Base-by-base conservation (phyloP, 768 basidiomycete genomes). In the Suillus paluster region DNA sequence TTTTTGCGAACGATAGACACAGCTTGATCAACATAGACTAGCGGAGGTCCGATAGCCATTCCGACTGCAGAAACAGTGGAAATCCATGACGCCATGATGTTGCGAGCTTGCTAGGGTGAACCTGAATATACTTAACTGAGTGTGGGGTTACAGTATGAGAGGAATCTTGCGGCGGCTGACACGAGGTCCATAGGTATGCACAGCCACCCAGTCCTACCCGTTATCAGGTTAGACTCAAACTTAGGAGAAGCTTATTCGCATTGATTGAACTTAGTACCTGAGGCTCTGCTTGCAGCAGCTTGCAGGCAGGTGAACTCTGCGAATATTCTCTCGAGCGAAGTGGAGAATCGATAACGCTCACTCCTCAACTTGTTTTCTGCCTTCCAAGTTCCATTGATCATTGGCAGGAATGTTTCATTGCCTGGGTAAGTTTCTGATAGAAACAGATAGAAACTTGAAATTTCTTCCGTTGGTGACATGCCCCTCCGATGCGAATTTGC, bases 1-100 rank as follows among this genome's bases (percentile, higher is more conserved):
- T 86, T 87, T 79, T 91, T 92, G 55, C 81, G 84, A 63, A 94
- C 76, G 59, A 95, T 95, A n/a, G 91, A 94, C 58, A 81, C 73
- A 0, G 91, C 87, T 73, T 93, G 91, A 77, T 94, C 93, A 45
- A 85, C 89, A 66, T 95, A 95, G 14, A 94, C 92, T 60, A 95
- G 79, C 17, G 93, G 91, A 25, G 92, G 91, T 8, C 89, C 92
- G 21, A 94, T 78, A 27, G 92, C 93, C 92, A 94, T 94, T 41
- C 90, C 91, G 48, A 90, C 70, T 14, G 91, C 91, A 12, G 90
- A 88, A 9, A 80, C 64, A 12, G 80, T 84, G 17, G 89, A 84
- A n/a, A 93, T 61, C 92, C 91, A 94, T 67, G 82, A 72, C 45
- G 83, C 54, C 54, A 75, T 57, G 79, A 66, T 77, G 83, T 80